Evolutionary conservation across 2,329 filamentous ascomycete genomes (phyloP).

Genomic region (Xylogone sp.): DNA sequence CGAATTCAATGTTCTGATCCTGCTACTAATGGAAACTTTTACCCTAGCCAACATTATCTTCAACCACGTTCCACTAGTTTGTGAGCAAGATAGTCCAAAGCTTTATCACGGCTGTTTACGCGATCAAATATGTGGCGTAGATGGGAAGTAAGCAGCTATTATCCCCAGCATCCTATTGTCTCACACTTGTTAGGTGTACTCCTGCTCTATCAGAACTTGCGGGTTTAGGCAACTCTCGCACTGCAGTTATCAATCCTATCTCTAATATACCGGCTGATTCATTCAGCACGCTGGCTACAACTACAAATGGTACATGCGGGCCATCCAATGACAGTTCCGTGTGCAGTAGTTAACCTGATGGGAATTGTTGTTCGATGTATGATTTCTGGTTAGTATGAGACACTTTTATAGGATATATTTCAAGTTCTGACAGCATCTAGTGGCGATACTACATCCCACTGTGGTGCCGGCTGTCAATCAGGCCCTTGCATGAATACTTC

Average conservation of each 20-base stretch:
- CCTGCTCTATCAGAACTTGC: too few relatives aligned
- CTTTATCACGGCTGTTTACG: too few relatives aligned
- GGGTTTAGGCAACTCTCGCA: too few relatives aligned
- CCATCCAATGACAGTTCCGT: slow-evolving; percentile 42
- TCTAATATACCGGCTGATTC: slow-evolving; percentile 16
- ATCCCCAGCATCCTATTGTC: too few relatives aligned
- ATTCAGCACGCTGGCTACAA: slow-evolving; percentile 30
- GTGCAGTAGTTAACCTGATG: slow-evolving; percentile 48
- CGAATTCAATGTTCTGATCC: too few relatives aligned
- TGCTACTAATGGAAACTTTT: too few relatives aligned
- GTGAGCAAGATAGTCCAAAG: too few relatives aligned
- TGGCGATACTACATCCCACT: slow-evolving; percentile 42
- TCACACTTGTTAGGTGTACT: too few relatives aligned
- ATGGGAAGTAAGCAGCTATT: too few relatives aligned
- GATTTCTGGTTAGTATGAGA: slow-evolving; percentile 42
- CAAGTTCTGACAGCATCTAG: slow-evolving; percentile 17
- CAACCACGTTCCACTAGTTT: too few relatives aligned
- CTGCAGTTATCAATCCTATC: background rate
- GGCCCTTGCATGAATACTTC: slow-evolving; percentile 44
- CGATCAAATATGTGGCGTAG: too few relatives aligned
- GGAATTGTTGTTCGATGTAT: slow-evolving; percentile 54
- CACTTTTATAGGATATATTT: background rate
- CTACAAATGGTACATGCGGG: slow-evolving; percentile 52
- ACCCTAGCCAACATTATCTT: too few relatives aligned
- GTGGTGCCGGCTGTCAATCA: slow-evolving; percentile 53